These are phyloP conservation scores for Styphnolobium japonicum DNA, from an alignment of 306 rosid species.

Conservation along the genomic window DNA sequence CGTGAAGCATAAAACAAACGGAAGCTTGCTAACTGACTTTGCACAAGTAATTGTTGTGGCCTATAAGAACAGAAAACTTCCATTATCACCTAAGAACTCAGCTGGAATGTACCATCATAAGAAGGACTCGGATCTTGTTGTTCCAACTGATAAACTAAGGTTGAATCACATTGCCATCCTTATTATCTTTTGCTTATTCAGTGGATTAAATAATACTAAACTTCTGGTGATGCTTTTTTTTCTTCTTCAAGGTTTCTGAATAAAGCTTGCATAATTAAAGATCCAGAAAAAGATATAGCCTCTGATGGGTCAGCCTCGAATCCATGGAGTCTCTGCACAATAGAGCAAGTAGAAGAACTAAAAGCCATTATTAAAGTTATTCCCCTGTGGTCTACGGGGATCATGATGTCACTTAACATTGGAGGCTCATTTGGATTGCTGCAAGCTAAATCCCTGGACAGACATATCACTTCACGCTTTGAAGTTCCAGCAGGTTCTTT, in stretches of 20 bases:
- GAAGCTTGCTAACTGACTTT: slow-evolving; percentile 56
- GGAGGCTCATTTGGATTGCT: slow-evolving; percentile 47
- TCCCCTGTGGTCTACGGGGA: slow-evolving; percentile 56
- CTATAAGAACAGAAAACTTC: slow-evolving; percentile 49
- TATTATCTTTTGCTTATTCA: neutral
- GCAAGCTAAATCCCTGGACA: slow-evolving; percentile 58
- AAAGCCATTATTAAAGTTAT: slow-evolving; percentile 57
- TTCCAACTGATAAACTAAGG: slow-evolving; percentile 65
- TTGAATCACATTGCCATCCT: slow-evolving; percentile 10
- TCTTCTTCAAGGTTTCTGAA: slow-evolving; percentile 52
- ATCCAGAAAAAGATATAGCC: slow-evolving; percentile 38
- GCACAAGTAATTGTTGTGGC: slow-evolving; percentile 48
- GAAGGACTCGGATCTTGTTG: slow-evolving; percentile 40
- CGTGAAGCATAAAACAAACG: slow-evolving; percentile 39
- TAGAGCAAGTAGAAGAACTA: slow-evolving; percentile 57
- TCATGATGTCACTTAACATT: slow-evolving; percentile 36
- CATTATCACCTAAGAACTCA: slow-evolving; percentile 30
- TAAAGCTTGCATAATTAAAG: slow-evolving; percentile 49
- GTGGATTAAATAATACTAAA: neutral
- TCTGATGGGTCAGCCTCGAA: slow-evolving; percentile 42
- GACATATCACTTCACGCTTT: slow-evolving; percentile 38
- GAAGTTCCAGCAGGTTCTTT: slow-evolving; percentile 57
- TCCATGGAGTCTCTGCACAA: slow-evolving; percentile 58
- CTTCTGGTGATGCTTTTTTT: neutral
- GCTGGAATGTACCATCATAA: slow-evolving; percentile 35